Percentiles rank a stretch among this genome's conserved stretches.
These are phyloP conservation scores for Saccharomyces pastorianus DNA, from an alignment of 1,139 yeast species.

Conservation along the genomic window DNA sequence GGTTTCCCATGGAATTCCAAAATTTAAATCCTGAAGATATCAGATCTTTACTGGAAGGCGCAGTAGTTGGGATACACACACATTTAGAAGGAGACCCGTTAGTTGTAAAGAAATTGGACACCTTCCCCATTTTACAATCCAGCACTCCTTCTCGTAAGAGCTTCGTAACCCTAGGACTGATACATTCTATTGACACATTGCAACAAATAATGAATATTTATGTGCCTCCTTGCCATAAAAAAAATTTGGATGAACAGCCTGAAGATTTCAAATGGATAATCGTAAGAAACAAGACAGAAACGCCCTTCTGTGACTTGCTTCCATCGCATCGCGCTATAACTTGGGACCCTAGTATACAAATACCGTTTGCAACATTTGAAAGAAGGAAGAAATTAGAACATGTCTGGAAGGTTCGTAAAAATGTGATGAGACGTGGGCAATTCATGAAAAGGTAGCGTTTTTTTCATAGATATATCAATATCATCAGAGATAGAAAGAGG, in stretches of 20 bases:
- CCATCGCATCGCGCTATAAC: constrained; percentile 22
- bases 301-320: constrained; percentile 42
- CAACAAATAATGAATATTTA: constrained; percentile 46
- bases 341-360: constrained; percentile 13
- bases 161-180: constrained; percentile 41
- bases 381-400: constrained; percentile 43
- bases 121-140: constrained; percentile 15
- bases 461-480: background rate
- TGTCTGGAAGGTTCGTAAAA: constrained; percentile 55
- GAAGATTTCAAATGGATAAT: constrained; percentile 39
- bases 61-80: constrained; percentile 44
- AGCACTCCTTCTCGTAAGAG: constrained; percentile 1
- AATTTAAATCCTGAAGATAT: constrained; percentile 37
- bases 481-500: constrained; percentile 1
- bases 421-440: constrained; percentile 48
- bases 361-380: constrained; percentile 50
- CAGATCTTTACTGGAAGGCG: constrained; percentile 42
- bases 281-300: constrained; percentile 59
- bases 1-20: constrained; percentile 34
- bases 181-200: constrained; percentile 51
- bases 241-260: constrained; percentile 1
- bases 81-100: constrained; percentile 6
- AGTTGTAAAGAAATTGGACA: constrained; percentile 2
- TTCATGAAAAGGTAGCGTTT: constrained; percentile 12
- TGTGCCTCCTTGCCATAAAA: constrained; percentile 36